Conservation (phyloP, 257 asterid genomes). For the Gynochthodes officinalis region DNA sequence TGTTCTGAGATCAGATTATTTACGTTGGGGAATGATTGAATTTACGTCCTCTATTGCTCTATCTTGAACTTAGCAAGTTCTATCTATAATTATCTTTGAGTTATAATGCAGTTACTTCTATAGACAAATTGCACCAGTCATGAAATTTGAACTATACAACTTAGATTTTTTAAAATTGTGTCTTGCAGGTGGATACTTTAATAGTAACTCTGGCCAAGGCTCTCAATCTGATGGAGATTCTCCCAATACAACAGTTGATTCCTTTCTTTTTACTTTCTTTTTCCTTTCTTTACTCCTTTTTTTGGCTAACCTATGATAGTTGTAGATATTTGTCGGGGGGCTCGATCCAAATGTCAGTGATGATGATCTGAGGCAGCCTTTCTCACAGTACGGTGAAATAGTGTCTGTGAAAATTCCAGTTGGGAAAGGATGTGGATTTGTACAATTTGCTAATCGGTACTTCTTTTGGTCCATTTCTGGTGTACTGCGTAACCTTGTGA, state of each 20-base stretch:
- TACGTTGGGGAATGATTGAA: background rate
- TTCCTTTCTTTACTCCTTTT: background rate
- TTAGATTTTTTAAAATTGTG: constrained; percentile 21
- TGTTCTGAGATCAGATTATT: background rate
- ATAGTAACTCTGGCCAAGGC: constrained; percentile 65
- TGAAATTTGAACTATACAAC: background rate
- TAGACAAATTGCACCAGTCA: background rate
- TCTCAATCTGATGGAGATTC: constrained; percentile 78
- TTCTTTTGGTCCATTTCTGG: background rate
- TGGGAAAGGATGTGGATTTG: constrained; percentile 94
- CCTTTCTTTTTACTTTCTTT: constrained; percentile 25
- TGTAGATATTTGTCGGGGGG: constrained; percentile 94
- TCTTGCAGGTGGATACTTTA: constrained; percentile 65
- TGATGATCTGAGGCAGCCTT: constrained; percentile 84
- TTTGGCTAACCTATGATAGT: constrained; percentile 27
- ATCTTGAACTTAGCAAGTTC: background rate
- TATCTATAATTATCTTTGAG: background rate
- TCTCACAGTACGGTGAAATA: constrained; percentile 78
- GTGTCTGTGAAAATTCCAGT: constrained; percentile 79
- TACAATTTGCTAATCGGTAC: constrained; percentile 82
- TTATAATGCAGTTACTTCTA: background rate
- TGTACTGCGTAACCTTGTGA: background rate
- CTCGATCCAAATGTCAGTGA: constrained; percentile 79
- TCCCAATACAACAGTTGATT: constrained; percentile 80
- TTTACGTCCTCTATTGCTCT: background rate